Percentiles rank a stretch among this genome's conserved stretches.
Evolutionary conservation across 345 rosid species (phyloP).

Genomic region (Salix suchowensis): DNA sequence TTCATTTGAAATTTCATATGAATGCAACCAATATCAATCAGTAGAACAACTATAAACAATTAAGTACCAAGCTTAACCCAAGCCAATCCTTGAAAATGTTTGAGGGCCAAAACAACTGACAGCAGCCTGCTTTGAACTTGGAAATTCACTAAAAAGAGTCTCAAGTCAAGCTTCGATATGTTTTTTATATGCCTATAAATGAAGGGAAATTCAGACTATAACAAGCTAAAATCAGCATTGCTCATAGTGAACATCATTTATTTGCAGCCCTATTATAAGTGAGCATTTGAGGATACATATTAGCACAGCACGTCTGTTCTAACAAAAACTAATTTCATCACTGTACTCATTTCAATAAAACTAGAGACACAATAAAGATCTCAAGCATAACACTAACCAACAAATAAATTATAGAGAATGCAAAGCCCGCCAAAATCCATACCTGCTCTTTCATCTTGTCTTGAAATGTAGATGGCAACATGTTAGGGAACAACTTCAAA

Average conservation of each 20-base stretch:
- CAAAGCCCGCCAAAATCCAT: conserved; percentile 4
- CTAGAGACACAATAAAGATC: not conserved
- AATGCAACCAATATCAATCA: too few species aligned
- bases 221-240: not conserved
- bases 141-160: not conserved
- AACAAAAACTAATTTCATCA: not conserved
- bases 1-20: too few species aligned
- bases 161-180: not conserved
- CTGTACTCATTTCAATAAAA: not conserved
- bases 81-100: too few species aligned
- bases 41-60: too few species aligned
- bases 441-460: conserved; percentile 99
- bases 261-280: not conserved
- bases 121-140: not conserved
- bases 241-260: not conserved
- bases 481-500: conserved; percentile 80
- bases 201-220: too few species aligned
- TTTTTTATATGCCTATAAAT: not conserved
- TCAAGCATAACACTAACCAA: not conserved
- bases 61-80: too few species aligned
- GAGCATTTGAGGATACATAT: not conserved
- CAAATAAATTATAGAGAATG: too few species aligned
- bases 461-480: conserved; percentile 96
- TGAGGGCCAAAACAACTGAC: too few species aligned
- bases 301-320: not conserved